Conservation (phyloP, 495 filamentous ascomycete genomes). For the Penicillium herquei region DNA sequence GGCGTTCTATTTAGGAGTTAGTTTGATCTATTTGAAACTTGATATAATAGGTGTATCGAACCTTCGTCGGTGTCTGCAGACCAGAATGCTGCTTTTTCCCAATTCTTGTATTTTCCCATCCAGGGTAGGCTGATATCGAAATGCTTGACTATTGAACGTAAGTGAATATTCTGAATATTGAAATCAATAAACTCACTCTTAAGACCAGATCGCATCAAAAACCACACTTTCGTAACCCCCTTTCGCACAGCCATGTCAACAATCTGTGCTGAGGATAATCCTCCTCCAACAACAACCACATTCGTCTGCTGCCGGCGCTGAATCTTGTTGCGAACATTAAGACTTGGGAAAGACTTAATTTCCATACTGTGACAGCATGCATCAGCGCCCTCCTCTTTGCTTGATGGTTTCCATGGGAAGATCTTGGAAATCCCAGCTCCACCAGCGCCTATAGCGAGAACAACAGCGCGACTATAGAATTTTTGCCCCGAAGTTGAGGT, state of each 20-base stretch:
- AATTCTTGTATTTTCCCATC: slow-evolving; percentile 68
- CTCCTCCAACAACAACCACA: slow-evolving; percentile 60
- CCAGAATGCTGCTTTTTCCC: slow-evolving; percentile 62
- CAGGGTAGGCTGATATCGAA: slow-evolving; percentile 63
- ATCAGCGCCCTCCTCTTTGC: slow-evolving; percentile 41
- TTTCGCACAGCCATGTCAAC: slow-evolving; percentile 53
- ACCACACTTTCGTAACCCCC: slow-evolving; percentile 54
- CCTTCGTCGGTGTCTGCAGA: slow-evolving; percentile 56
- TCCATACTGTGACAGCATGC: slow-evolving; percentile 54
- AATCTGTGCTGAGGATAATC: slow-evolving; percentile 60
- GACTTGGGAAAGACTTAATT: slow-evolving; percentile 48
- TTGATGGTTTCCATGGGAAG: slow-evolving; percentile 42
- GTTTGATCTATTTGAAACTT: neutral
- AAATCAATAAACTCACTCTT: slow-evolving; percentile 34
- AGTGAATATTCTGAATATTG: neutral
- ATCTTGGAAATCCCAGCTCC: slow-evolving; percentile 41
- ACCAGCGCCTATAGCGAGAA: slow-evolving; percentile 57
- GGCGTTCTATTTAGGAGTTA: slow-evolving; percentile 41
- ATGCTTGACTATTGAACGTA: slow-evolving; percentile 48
- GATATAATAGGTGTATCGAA: slow-evolving; percentile 6
- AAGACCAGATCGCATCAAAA: slow-evolving; percentile 55
- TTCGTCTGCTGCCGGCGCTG: slow-evolving; percentile 44
- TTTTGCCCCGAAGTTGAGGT: slow-evolving; percentile 41
- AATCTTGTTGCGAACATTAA: slow-evolving; percentile 46
- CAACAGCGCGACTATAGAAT: slow-evolving; percentile 50